Evolutionary conservation across 192 early-diverging fungal species (phyloP).

Genomic region (Glomus cerebriforme): DNA sequence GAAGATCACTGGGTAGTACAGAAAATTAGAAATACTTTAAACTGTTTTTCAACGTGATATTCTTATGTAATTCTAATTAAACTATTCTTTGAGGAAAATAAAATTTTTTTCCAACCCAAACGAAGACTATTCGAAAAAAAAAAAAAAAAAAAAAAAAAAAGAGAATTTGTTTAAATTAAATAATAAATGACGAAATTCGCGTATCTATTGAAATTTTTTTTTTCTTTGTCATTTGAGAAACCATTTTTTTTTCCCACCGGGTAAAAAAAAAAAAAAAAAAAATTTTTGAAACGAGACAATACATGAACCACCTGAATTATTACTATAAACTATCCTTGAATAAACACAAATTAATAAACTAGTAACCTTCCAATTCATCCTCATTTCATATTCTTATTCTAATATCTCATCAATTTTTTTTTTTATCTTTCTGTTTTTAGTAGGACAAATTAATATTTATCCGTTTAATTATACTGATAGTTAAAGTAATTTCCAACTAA

Average conservation of each 20-base stretch:
- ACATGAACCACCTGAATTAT: background rate
- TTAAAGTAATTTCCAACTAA: background rate
- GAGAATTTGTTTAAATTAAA: too few relatives aligned
- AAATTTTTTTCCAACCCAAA: too few relatives aligned
- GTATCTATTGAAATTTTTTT: background rate
- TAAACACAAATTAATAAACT: background rate
- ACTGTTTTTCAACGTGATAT: too few relatives aligned
- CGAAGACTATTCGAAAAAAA: too few relatives aligned
- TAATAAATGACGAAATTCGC: too few relatives aligned
- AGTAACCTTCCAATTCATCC: background rate
- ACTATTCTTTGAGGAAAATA: too few relatives aligned
- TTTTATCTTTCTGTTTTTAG: background rate
- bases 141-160: too few relatives aligned
- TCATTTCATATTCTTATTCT: background rate
- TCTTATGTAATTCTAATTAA: too few relatives aligned
- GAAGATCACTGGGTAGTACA: too few relatives aligned
- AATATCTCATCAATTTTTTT: background rate
- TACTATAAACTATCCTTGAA: background rate
- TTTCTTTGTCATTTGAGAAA: background rate
- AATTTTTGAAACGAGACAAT: background rate
- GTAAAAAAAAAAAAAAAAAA: background rate
- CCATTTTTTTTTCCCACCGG: background rate
- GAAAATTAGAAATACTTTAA: too few relatives aligned
- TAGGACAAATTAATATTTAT: background rate
- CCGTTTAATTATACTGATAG: background rate